Percentiles rank a stretch among this genome's conserved stretches.
phyloP scores from a whole-genome alignment of 1,284 basidiomycete genomes.

The Pulveroboletus sp. region DNA sequence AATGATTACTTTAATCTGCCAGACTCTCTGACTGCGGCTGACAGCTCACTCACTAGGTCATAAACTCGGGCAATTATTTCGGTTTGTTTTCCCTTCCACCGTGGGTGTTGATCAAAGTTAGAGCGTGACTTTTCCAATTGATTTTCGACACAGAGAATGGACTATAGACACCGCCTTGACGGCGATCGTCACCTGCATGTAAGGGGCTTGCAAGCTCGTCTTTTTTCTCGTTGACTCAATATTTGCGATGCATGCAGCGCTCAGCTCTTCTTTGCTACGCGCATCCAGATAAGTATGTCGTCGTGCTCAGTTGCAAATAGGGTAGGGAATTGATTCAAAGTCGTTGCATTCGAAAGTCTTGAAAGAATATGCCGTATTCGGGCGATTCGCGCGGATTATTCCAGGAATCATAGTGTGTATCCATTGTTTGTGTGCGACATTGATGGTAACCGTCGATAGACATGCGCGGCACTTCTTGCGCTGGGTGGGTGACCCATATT shows the following conservation, averaged over 20 bases:
- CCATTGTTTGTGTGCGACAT: background rate
- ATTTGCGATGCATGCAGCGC: background rate
- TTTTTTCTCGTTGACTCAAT: background rate
- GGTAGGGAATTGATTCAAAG: background rate
- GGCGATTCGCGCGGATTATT: background rate
- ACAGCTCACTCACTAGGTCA: background rate
- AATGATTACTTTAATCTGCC: background rate
- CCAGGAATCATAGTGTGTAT: slow-evolving; percentile 5
- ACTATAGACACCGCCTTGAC: background rate
- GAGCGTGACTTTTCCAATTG: background rate
- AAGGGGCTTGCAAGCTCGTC: background rate
- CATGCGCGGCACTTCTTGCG: background rate
- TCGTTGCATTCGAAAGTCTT: background rate
- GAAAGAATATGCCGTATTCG: slow-evolving; percentile 6
- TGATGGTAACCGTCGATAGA: background rate
- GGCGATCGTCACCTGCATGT: slow-evolving; percentile 1
- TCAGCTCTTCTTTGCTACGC: slow-evolving; percentile 11
- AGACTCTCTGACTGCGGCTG: background rate
- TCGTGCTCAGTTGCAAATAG: background rate
- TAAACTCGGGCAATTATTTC: background rate
- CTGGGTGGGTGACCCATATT: background rate
- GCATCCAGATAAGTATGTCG: slow-evolving; percentile 6
- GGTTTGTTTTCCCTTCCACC: background rate
- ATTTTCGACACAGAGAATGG: background rate
- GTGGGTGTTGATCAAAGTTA: background rate